These are phyloP conservation scores for Monosporascus cannonballus DNA, from an alignment of 2,329 filamentous ascomycete genomes.

Conservation along the genomic window DNA sequence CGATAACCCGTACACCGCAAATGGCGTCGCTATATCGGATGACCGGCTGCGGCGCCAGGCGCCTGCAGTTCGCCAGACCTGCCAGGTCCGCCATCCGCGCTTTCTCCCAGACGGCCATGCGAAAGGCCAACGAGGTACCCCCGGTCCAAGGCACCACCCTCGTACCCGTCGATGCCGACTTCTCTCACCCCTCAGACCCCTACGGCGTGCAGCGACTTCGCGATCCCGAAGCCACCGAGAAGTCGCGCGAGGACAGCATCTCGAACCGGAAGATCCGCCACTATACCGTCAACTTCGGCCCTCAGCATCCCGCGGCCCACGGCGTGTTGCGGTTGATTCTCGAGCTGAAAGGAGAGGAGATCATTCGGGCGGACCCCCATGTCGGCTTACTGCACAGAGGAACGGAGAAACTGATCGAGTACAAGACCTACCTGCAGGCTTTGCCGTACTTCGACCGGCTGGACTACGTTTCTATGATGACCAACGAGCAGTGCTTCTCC, in stretches of 20 bases:
- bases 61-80: constrained; percentile 36
- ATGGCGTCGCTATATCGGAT: constrained; percentile 73
- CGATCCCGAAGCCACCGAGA: constrained; percentile 36
- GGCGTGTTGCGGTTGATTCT: constrained; percentile 96
- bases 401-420: constrained; percentile 99
- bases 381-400: constrained; percentile 93
- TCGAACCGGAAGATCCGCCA: constrained; percentile 82
- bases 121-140: constrained; percentile 55
- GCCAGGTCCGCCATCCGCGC: constrained; percentile 34
- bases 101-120: constrained; percentile 59
- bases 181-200: constrained; percentile 44
- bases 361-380: constrained; percentile 92
- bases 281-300: constrained; percentile 99
- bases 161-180: constrained; percentile 59
- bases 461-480: constrained; percentile 99
- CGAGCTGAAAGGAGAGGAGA: constrained; percentile 96
- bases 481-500: constrained; percentile 96
- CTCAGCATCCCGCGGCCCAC: constrained; percentile 97
- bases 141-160: constrained; percentile 53
- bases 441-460: constrained; percentile 97
- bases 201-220: constrained; percentile 39
- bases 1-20: constrained; percentile 25
- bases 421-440: constrained; percentile 98
- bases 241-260: constrained; percentile 42
- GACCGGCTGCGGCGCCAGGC: constrained; percentile 64